Base-by-base conservation (phyloP, 2,329 filamentous ascomycete species). In the Colletotrichum costaricense region DNA sequence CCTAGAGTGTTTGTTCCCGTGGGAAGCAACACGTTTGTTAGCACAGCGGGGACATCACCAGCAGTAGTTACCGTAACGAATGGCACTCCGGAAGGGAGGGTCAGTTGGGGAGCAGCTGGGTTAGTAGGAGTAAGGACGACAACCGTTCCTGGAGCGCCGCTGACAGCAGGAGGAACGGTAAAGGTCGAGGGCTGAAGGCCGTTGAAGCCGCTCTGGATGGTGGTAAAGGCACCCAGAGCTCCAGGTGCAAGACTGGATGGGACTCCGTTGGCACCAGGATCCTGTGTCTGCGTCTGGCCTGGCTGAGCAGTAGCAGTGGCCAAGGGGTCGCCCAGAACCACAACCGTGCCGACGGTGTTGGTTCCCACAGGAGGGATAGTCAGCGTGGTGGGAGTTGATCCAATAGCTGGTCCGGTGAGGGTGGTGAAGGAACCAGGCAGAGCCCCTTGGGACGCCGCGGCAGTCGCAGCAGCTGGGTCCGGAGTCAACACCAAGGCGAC, bases 91-190 rank as follows among this genome's bases (percentile, higher is more conserved):
- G 69, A 4, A 11, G 69, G 69, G 46, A 68, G 28, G 4, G 49
- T 49, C 49, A 26, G 26, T 24, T 63, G 24, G 19, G 67, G 57
- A 19, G 46, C 35, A 42, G 19, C 71, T 57, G 60, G 33, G 60
- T 71, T 72, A 64, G 72, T 74, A 38, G 72, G 72, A 24, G 62
- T 63, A 5, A 74, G 30, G 24, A 74, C 52, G 16, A 74, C 63
- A 52, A 74, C 72, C 3, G 72, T 74, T 6, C 49, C 72, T 38
- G 22, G 26, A 6, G 12, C 14, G 16, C 42, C 33, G n/a, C 56
- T 11, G 0, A 26, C 38, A 16, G 57, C 60, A 14, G 71, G 71
- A 16, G 71, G 68, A 8, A 74, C 62, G 1, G 71, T 72, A 14
- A 71, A 72, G 12, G 71, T 74, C 19, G 68, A 62, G 14, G 71